Evolutionary conservation across 1,284 basidiomycete genomes (phyloP), one percentile per base, ranked within the genome.

Genomic region (Melampsora americana): DNA sequence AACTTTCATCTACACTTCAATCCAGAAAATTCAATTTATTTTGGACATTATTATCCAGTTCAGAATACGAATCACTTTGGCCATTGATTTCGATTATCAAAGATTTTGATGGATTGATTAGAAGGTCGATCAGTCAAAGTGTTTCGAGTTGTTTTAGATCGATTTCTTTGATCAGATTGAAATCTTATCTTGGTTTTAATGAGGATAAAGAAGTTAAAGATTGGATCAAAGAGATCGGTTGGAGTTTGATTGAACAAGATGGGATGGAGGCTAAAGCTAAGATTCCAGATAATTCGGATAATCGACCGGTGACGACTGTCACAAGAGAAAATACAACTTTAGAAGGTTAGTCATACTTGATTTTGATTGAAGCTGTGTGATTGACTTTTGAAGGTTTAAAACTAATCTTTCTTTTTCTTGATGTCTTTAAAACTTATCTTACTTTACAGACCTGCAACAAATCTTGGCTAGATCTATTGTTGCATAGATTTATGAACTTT

Each of bases 251-350:
- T 14, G 30, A 50, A 30, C 23, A 35, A 32, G 59, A 23, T 61
- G 28, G 53, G n/a, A 23, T 56, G 50, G 26, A 59, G 5, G 18
- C 39, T 44, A 53, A 64, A 28, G 61, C 56, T 30, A 59, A 39
- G 44, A 73, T 73, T 48, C 69, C 70, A 5, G 61, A 73, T 53
- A 73, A 73, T 53, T 48, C 62, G 3, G 70, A 73, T 39, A 73
- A 73, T 42, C 65, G 70, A 44, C 70, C 70, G 20, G 70, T 73
- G 14, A 66, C 61, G 9, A 35, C 44, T 32, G 50, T 73, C 20
- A 73, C 61, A 26, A 46, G 62, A 26, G 70, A 73, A 66, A 73
- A 73, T 30, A 73, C 70, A 26, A 65, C 61, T 20, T 46, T 73
- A 20, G 61, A 73, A n/a, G 70, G 70, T 73, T 20, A 20, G 70